Evolutionary conservation across 1,139 yeast species (phyloP).

Genomic region (Geotrichum siamense): DNA sequence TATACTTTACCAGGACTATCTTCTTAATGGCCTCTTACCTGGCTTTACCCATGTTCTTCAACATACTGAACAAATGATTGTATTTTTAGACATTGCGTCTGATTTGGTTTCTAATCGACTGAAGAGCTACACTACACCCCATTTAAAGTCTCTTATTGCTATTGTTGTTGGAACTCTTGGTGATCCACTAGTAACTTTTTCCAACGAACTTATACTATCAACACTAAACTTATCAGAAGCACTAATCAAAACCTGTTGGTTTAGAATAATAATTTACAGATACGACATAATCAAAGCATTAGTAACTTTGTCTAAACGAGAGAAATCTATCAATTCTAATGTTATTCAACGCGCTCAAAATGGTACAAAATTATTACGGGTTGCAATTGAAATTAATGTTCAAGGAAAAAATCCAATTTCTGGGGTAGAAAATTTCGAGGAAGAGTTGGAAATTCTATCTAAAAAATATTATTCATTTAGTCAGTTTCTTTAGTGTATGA

Average conservation of each 20-base stretch:
- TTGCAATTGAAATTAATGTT: slow-evolving; percentile 7
- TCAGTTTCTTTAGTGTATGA: too few species aligned
- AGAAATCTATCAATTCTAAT: slow-evolving; percentile 6
- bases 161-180: slow-evolving; percentile 26
- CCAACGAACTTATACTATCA: slow-evolving; percentile 23
- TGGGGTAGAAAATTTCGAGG: slow-evolving; percentile 9
- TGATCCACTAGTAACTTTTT: slow-evolving; percentile 32
- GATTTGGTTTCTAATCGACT: slow-evolving; percentile 13
- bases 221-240: slow-evolving; percentile 24
- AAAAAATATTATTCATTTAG: slow-evolving; percentile 6
- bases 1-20: slow-evolving; percentile 13
- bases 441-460: slow-evolving; percentile 1
- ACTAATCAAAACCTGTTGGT: slow-evolving; percentile 31
- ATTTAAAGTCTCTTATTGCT: slow-evolving; percentile 25
- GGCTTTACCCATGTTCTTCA: slow-evolving; percentile 21
- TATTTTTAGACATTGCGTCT: slow-evolving; percentile 7
- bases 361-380: background rate
- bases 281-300: slow-evolving; percentile 36
- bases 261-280: slow-evolving; percentile 30
- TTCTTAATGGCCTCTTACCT: slow-evolving; percentile 19
- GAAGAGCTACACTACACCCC: slow-evolving; percentile 24
- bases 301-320: slow-evolving; percentile 22
- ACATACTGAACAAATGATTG: slow-evolving; percentile 6
- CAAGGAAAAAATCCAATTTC: background rate
- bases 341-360: background rate